phyloP scores from a whole-genome alignment of 345 rosid genomes.

The Pugionium dolabratum region DNA sequence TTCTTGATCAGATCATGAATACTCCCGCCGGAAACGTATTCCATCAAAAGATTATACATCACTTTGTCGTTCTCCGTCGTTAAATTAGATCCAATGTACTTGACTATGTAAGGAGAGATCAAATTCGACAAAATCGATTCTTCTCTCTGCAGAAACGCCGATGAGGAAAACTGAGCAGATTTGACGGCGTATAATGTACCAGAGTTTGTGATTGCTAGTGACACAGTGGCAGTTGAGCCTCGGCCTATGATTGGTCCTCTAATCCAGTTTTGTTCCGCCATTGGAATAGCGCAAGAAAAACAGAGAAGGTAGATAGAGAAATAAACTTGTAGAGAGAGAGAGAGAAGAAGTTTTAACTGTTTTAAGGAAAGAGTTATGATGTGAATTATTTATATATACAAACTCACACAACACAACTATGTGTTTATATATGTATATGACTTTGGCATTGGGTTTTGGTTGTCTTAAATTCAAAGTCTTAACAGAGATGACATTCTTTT shows the following conservation, averaged over 20 bases:
- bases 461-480: constrained; percentile 39
- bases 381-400: constrained; percentile 31
- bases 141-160: constrained; percentile 58
- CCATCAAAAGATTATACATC: constrained; percentile 65
- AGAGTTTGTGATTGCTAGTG: constrained; percentile 55
- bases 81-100: constrained; percentile 56
- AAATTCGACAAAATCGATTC: constrained; percentile 51
- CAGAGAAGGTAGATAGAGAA: constrained; percentile 13
- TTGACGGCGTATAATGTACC: constrained; percentile 68
- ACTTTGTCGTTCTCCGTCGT: constrained; percentile 40
- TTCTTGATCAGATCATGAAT: constrained; percentile 57
- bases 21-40: constrained; percentile 70
- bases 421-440: constrained; percentile 17
- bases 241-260: constrained; percentile 81
- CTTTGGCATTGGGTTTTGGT: constrained; percentile 43
- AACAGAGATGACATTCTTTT: constrained; percentile 32
- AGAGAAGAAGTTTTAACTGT: constrained; percentile 32
- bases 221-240: constrained; percentile 84
- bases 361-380: constrained; percentile 32
- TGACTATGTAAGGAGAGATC: constrained; percentile 60
- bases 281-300: constrained; percentile 31
- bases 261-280: constrained; percentile 60
- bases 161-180: constrained; percentile 57
- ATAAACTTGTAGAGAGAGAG: constrained; percentile 9
- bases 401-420: constrained; percentile 18